A percentile compares a stretch with the other conserved stretches of the same genome.
These are phyloP conservation scores for Fusarium chuoi DNA, from an alignment of 2,329 filamentous ascomycete genomes.

Conservation along the genomic window DNA sequence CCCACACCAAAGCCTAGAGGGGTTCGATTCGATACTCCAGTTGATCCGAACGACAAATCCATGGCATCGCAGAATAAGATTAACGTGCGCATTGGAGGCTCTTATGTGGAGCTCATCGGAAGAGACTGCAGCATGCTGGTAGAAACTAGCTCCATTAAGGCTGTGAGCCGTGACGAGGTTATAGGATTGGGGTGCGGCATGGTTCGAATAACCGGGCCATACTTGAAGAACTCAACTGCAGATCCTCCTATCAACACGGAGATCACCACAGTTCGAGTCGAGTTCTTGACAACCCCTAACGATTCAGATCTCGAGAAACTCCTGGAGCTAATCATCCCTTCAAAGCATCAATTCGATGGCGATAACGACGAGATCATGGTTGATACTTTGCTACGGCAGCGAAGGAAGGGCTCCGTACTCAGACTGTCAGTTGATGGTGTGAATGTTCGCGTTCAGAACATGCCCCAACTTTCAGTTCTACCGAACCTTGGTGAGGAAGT, in stretches of 20 bases:
- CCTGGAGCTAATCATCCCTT: conserved; percentile 88
- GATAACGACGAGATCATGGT: conserved; percentile 94
- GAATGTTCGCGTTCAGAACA: conserved; percentile 69
- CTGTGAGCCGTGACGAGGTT: conserved; percentile 78
- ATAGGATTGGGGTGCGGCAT: conserved; percentile 79
- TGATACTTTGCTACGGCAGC: conserved; percentile 87
- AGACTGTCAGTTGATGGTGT: conserved; percentile 74
- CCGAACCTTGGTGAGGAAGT: conserved; percentile 81
- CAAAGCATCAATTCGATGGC: conserved; percentile 86
- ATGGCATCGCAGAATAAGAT: conserved; percentile 70
- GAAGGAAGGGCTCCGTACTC: conserved; percentile 85
- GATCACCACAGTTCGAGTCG: conserved; percentile 73
- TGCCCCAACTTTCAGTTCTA: conserved; percentile 74
- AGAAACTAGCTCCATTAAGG: conserved; percentile 83
- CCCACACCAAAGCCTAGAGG: conserved; percentile 61
- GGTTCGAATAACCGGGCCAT: conserved; percentile 79
- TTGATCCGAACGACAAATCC: conserved; percentile 60
- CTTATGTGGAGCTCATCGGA: conserved; percentile 80
- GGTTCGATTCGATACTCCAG: conserved; percentile 67
- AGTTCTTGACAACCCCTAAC: conserved; percentile 78
- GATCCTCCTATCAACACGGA: conserved; percentile 71
- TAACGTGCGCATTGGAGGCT: conserved; percentile 79
- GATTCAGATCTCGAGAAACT: conserved; percentile 85
- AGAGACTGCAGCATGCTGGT: conserved; percentile 79
- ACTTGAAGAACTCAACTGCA: conserved; percentile 61